phyloP scores from a whole-genome alignment of 768 basidiomycete genomes.

The Suillus ampliporus region DNA sequence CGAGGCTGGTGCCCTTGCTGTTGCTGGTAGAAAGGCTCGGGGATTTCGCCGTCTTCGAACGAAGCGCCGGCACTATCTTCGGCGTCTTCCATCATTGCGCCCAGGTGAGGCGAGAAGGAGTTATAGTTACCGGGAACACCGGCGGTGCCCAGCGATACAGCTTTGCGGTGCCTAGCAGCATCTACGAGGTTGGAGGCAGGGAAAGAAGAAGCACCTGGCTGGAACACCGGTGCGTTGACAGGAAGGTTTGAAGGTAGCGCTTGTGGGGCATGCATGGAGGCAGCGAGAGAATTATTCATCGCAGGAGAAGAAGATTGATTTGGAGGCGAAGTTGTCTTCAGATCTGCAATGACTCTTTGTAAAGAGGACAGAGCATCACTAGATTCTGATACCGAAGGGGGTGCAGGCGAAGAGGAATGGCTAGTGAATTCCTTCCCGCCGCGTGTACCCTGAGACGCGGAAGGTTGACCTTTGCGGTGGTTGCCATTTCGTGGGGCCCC shows the following conservation, averaged over 20 bases:
- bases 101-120: slow-evolving; percentile 79
- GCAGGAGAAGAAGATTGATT: slow-evolving; percentile 46
- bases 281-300: slow-evolving; percentile 44
- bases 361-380: slow-evolving; percentile 87
- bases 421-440: slow-evolving; percentile 53
- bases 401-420: slow-evolving; percentile 51
- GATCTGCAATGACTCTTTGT: slow-evolving; percentile 92
- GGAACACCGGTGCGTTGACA: slow-evolving; percentile 73
- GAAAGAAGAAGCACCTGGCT: slow-evolving; percentile 67
- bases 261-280: slow-evolving; percentile 56
- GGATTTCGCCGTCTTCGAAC: slow-evolving; percentile 83
- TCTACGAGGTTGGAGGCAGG: slow-evolving; percentile 47
- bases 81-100: slow-evolving; percentile 82
- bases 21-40: slow-evolving; percentile 56
- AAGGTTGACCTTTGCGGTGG: slow-evolving; percentile 63
- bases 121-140: slow-evolving; percentile 65
- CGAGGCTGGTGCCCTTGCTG: slow-evolving; percentile 66
- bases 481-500: slow-evolving; percentile 49
- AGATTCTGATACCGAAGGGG: slow-evolving; percentile 59
- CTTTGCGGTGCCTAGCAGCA: slow-evolving; percentile 81
- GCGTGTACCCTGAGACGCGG: slow-evolving; percentile 63
- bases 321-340: slow-evolving; percentile 83
- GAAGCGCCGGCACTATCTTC: slow-evolving; percentile 61
- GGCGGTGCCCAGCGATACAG: slow-evolving; percentile 70
- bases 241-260: slow-evolving; percentile 55